Evolutionary conservation across 164 flowering plant genomes (phyloP).

Genomic region (Annona squamosa): DNA sequence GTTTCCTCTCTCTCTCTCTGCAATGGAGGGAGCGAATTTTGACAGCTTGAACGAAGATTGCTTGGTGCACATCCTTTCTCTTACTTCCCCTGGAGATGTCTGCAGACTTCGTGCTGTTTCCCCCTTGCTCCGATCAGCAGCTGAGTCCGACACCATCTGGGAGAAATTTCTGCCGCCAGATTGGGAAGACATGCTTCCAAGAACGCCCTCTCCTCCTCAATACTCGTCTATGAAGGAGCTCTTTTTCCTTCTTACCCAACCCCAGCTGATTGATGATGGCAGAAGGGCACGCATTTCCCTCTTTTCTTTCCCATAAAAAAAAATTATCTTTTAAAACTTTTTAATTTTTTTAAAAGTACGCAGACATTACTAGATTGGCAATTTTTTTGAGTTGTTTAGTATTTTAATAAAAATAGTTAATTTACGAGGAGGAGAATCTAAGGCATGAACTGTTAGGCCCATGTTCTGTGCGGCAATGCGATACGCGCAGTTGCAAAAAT

Average conservation of each 20-base stretch:
- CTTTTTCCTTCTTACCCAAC: conserved; percentile 27
- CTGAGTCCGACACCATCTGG: conserved; percentile 44
- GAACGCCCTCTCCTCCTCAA: conserved; percentile 20
- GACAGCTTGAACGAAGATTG: conserved; percentile 36
- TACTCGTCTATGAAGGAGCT: conserved; percentile 45
- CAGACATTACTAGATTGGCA: too few relatives aligned
- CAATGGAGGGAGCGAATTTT: not conserved
- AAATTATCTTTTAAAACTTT: too few relatives aligned
- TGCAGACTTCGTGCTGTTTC: conserved; percentile 25
- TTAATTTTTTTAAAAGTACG: too few relatives aligned
- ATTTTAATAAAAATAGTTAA: too few relatives aligned
- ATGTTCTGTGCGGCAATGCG: too few relatives aligned
- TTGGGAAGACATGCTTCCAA: conserved; percentile 27
- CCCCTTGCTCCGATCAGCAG: conserved; percentile 8
- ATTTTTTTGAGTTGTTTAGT: too few relatives aligned
- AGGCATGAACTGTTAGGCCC: too few relatives aligned
- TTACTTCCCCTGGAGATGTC: conserved; percentile 42
- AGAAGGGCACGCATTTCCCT: conserved; percentile 29
- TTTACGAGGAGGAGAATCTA: too few relatives aligned
- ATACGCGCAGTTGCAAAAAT: too few relatives aligned
- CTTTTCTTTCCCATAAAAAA: too few relatives aligned
- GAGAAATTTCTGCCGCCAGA: conserved; percentile 47
- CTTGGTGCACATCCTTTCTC: conserved; percentile 26
- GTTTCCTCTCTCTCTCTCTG: not conserved
- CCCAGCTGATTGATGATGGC: conserved; percentile 37